These are phyloP conservation scores for Flueggea neowawraea DNA, from an alignment of 441 rosid genomes.

Conservation along the genomic window DNA sequence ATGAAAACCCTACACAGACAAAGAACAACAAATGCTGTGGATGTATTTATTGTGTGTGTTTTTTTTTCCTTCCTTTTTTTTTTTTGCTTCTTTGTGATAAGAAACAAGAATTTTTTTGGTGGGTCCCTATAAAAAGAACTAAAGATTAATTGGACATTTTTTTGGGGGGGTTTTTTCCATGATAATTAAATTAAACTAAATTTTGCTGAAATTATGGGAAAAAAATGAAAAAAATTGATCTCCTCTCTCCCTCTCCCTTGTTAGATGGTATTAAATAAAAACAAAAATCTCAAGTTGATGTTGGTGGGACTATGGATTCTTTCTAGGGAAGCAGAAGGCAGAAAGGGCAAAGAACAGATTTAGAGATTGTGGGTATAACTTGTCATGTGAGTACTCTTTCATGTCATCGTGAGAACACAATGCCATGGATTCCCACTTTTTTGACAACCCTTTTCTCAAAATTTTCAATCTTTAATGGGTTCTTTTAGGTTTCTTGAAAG, in stretches of 20 bases:
- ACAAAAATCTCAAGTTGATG: background rate
- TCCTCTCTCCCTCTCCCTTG: background rate
- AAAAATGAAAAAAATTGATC: background rate
- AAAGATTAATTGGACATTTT: background rate
- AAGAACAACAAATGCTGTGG: too few species aligned
- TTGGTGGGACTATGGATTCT: background rate
- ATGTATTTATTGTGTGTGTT: too few species aligned
- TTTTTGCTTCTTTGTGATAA: background rate
- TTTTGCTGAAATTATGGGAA: background rate
- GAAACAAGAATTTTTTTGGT: background rate
- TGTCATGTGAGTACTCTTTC: background rate
- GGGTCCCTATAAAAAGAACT: background rate
- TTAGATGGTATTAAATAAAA: background rate
- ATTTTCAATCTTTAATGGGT: background rate
- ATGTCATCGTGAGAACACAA: background rate
- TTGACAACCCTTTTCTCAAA: background rate
- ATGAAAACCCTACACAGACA: too few species aligned
- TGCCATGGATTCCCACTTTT: background rate
- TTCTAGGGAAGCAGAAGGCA: background rate
- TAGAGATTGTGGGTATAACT: constrained; percentile 1
- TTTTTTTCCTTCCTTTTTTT: too few species aligned
- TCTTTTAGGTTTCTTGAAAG: background rate
- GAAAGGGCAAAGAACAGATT: background rate
- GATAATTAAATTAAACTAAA: background rate
- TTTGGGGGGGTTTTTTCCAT: background rate